phyloP scores from a whole-genome alignment of 2,329 filamentous ascomycete genomes.

The Clathrospora elynae region DNA sequence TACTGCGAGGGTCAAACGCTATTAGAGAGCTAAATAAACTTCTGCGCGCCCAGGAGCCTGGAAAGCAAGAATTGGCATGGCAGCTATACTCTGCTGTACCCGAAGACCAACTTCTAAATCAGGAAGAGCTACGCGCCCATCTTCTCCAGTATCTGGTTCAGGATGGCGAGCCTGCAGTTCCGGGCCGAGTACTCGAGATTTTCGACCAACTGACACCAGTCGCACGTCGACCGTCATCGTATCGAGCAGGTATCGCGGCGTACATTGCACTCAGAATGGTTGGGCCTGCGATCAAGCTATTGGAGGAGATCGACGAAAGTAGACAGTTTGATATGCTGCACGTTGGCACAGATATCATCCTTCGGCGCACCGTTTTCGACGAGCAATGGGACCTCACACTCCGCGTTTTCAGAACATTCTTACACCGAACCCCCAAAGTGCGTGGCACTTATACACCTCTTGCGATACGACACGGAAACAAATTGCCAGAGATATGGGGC shows the following conservation, averaged over 20 bases:
- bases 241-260: conserved; percentile 52
- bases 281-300: conserved; percentile 48
- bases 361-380: conserved; percentile 37
- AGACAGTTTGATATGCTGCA: conserved; percentile 10
- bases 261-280: conserved; percentile 51
- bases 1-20: conserved; percentile 24
- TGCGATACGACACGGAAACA: conserved; percentile 14
- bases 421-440: conserved; percentile 10
- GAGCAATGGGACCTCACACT: conserved; percentile 46
- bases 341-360: conserved; percentile 38
- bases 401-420: conserved; percentile 32
- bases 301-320: conserved; percentile 45
- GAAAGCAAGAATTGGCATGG: conserved; percentile 44
- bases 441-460: neutral
- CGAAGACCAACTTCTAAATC: conserved; percentile 4
- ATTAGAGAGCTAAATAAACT: conserved; percentile 26
- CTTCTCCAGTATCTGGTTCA: conserved; percentile 40
- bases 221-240: conserved; percentile 51
- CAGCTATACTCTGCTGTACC: conserved; percentile 43
- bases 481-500: conserved; percentile 33
- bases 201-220: conserved; percentile 51
- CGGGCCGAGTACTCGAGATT: conserved; percentile 52
- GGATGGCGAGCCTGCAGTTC: conserved; percentile 40
- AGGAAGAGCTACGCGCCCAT: conserved; percentile 18
- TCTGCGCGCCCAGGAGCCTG: conserved; percentile 16